These are phyloP conservation scores for Termitomyces sp. DNA, from an alignment of 768 basidiomycete species.

Conservation along the genomic window DNA sequence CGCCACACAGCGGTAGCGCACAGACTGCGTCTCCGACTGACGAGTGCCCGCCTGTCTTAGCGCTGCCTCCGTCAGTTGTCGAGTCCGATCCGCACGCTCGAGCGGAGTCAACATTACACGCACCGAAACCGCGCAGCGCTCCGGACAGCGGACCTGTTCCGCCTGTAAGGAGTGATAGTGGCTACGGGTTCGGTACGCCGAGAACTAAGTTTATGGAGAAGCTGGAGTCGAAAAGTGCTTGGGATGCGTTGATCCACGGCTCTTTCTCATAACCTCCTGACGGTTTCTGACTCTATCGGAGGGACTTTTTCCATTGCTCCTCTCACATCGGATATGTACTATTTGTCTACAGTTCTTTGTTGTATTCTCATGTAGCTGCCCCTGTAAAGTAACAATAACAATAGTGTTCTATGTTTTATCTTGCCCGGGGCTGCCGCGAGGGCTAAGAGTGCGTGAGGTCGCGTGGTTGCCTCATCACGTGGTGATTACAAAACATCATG, in stretches of 20 bases:
- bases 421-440: no score
- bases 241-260: conserved; percentile 66
- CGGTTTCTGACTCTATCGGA: neutral
- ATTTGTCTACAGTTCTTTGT: neutral
- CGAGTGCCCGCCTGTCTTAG: conserved; percentile 9
- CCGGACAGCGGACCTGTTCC: conserved; percentile 9
- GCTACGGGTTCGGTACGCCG: conserved; percentile 24
- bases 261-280: conserved; percentile 44
- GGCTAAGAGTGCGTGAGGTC: no score
- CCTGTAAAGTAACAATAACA: neutral
- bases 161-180: neutral
- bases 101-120: conserved; percentile 8
- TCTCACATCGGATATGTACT: conserved; percentile 3
- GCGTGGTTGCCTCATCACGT: neutral
- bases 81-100: neutral
- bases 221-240: conserved; percentile 55
- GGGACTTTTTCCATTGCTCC: neutral
- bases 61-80: conserved; percentile 10
- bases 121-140: conserved; percentile 13
- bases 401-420: neutral
- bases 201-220: conserved; percentile 50
- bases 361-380: neutral
- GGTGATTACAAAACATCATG: neutral
- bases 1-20: conserved; percentile 6
- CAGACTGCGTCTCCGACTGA: conserved; percentile 7